phyloP scores from a whole-genome alignment of 768 basidiomycete genomes.

The Tylopilus felleus region DNA sequence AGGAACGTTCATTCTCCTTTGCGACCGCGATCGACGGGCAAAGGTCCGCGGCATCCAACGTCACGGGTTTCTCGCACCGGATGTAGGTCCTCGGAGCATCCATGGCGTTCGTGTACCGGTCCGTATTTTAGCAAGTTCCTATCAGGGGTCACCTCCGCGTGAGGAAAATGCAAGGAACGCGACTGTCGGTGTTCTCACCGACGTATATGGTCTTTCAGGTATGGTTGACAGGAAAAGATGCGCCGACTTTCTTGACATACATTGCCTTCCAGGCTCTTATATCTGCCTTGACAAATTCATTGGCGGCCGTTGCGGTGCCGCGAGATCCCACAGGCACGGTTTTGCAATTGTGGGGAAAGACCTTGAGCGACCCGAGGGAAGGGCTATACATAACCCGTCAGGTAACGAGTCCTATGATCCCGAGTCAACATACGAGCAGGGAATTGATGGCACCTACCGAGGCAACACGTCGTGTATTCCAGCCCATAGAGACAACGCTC shows the following conservation, averaged over 20 bases:
- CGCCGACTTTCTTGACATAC: not conserved
- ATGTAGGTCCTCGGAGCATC: not conserved
- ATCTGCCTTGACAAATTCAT: not conserved
- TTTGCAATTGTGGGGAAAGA: not conserved
- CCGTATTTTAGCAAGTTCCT: not conserved
- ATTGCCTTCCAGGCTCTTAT: not conserved
- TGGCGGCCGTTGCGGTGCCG: not conserved
- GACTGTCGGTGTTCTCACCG: not conserved
- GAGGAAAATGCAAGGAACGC: not conserved
- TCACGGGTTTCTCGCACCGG: not conserved
- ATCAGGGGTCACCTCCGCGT: too few relatives aligned
- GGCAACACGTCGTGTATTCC: constrained; percentile 5
- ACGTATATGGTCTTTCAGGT: not conserved
- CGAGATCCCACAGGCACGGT: not conserved
- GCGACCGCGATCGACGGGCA: not conserved
- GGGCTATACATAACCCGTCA: not conserved
- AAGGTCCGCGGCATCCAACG: not conserved
- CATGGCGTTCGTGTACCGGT: not conserved
- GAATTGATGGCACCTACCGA: constrained; percentile 30
- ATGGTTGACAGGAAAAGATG: not conserved
- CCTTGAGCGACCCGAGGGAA: not conserved
- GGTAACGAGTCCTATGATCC: not conserved
- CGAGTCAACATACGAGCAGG: not conserved
- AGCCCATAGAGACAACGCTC: not conserved
- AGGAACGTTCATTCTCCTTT: not conserved